Percentiles rank a stretch among this genome's conserved stretches.
phyloP scores from a whole-genome alignment of 331 rosid genomes.

The Saraca asoca region DNA sequence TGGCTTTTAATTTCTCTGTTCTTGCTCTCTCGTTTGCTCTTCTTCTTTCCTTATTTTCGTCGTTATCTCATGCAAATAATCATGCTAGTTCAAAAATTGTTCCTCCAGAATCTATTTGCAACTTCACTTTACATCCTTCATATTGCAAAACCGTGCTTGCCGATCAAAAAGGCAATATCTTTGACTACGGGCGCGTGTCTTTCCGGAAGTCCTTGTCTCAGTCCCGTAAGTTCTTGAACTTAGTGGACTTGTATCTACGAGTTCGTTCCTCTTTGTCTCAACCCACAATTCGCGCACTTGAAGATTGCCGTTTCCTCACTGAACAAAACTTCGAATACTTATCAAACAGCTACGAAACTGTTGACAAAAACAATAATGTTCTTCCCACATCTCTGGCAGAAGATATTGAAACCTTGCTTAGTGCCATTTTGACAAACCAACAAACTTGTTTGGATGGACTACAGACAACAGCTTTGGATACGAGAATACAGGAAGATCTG shows the following conservation, averaged over 20 bases:
- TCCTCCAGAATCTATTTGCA: conserved; percentile 45
- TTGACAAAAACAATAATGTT: conserved; percentile 22
- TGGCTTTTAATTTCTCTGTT: conserved; percentile 36
- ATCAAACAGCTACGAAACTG: conserved; percentile 31
- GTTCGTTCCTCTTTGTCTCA: conserved; percentile 38
- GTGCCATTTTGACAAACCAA: conserved; percentile 72
- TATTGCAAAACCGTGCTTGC: conserved; percentile 55
- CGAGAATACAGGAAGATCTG: conserved; percentile 47
- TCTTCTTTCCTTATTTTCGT: conserved; percentile 23
- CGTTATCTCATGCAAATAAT: conserved; percentile 25
- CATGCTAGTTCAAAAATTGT: conserved; percentile 11
- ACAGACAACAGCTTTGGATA: conserved; percentile 46
- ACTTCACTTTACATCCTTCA: conserved; percentile 44
- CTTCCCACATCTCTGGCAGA: conserved; percentile 57
- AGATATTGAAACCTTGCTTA: conserved; percentile 56
- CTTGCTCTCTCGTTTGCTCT: conserved; percentile 8
- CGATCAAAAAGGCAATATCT: conserved; percentile 39
- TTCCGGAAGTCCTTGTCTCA: conserved; percentile 52
- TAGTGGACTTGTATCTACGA: conserved; percentile 46
- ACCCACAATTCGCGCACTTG: conserved; percentile 54
- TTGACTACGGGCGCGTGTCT: conserved; percentile 47
- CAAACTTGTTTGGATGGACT: conserved; percentile 73
- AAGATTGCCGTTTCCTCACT: conserved; percentile 64
- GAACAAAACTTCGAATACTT: conserved; percentile 55
- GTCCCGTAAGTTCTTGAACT: conserved; percentile 43